Base-by-base conservation (phyloP, 495 filamentous ascomycete genomes). In the Talaromyces proteolyticus region DNA sequence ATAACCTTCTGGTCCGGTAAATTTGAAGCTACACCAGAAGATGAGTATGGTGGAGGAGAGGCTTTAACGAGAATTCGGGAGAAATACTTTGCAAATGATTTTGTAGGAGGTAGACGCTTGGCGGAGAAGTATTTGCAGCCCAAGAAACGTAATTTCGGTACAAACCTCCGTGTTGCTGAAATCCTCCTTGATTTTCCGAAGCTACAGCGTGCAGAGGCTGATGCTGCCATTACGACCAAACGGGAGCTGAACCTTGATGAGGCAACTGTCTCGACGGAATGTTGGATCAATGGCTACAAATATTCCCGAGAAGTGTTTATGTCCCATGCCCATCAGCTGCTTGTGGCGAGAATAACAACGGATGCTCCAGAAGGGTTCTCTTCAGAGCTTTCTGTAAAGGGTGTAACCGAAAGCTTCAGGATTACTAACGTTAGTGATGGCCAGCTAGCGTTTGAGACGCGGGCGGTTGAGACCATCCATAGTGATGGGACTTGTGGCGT, bases 1-100 rank as follows among this genome's bases (percentile, higher is more conserved):
- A 65, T 74, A 47, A 69, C 70, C 19, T 56, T 75, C 44, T 75
- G 70, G 74, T 68, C 56, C 41, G 74, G 73, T 17, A 57, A 54
- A 21, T 57, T 54, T 20, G 55, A 66, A 5, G 26, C 26, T 12
- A 6, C 26, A 50, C 57, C 71, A 34, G 64, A 68, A 4, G 61
- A 62, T 22, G 67, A 67, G 24, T 54, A 52, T 0, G 50, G 54
- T 8, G 57, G 69, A 0, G 54, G 60, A 14, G 40, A 41, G 3
- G 54, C 56, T 16, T 44, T 67, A 12, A 50, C 44, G 8, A 42
- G 50, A 11, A 58, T 73, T 0, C 57, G 70, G 10, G 22, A 21
- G 16, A 12, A 21, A 12, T 44, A 44, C 19, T 44, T 44, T 22
- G 16, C 16, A 7, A 22, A 44, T 23, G 19, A 44, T n/a, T 44